phyloP scores from a whole-genome alignment of 2,329 filamentous ascomycete species.

The Colletotrichum chlorophyti region DNA sequence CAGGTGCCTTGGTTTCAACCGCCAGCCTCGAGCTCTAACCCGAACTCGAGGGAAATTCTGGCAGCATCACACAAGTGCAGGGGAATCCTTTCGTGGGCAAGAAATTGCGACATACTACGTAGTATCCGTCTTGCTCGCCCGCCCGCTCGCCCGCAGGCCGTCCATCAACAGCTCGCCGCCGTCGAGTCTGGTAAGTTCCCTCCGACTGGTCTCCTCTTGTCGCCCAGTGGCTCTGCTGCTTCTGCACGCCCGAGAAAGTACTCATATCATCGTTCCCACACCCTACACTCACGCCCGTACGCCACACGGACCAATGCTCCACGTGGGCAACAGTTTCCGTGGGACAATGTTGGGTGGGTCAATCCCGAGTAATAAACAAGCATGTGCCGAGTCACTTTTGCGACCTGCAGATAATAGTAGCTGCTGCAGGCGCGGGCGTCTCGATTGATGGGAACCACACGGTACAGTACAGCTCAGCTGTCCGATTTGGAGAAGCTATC shows the following conservation, averaged over 20 bases:
- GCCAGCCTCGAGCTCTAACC: neutral
- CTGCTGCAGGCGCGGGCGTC: conserved; percentile 10
- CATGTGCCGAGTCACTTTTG: conserved; percentile 29
- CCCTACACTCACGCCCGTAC: conserved; percentile 8
- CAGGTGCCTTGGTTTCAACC: neutral
- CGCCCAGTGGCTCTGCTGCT: neutral
- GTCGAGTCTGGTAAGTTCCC: neutral
- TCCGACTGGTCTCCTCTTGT: neutral
- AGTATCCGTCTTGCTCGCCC: conserved; percentile 5
- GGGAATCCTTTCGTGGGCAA: conserved; percentile 6
- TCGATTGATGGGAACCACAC: neutral
- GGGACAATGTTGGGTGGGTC: conserved; percentile 20
- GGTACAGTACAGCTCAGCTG: conserved; percentile 7
- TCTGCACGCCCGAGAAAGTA: neutral
- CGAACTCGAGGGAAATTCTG: conserved; percentile 1
- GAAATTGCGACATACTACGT: conserved; percentile 25
- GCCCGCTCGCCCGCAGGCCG: neutral
- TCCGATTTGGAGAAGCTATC: neutral
- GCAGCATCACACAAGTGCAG: conserved; percentile 21
- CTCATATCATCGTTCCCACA: neutral
- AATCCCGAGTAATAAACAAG: conserved; percentile 29
- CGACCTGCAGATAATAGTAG: conserved; percentile 24
- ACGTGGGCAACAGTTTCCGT: conserved; percentile 26
- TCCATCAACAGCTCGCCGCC: neutral
- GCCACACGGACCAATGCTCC: conserved; percentile 24